Base-by-base conservation (phyloP, 257 asterid species). In the Cinchona pubescens region DNA sequence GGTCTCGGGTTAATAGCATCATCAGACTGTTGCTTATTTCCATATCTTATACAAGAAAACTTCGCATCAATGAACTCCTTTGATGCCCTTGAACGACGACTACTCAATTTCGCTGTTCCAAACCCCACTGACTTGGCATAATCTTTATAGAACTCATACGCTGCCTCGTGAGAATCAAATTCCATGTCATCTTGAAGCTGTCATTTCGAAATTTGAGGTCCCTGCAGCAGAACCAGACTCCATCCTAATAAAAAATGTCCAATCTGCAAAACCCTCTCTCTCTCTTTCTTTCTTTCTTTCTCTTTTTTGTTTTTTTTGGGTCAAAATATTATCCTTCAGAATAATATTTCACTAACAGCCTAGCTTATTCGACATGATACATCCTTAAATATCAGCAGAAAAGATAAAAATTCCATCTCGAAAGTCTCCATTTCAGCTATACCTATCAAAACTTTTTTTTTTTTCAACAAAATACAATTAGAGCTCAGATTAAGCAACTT, bases 1-100 rank as follows among this genome's bases (percentile, higher is more conserved):
- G 98, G 97, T 83, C 98, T 88, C 9, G 98, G 98, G 72, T 94
- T 94, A 73, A 89, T 81, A 25, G 97, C 97, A 76, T 94, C 96
- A 58, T 94, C 98, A 0, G 98, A 94, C 76, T 92, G 97, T 61
- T 94, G 98, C 87, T 92, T 94, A 77, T 87, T 94, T 18, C 97
- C 98, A 73, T 94, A 94, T 82, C 98, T 88, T 73, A 90, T 94
- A 87, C 98, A 94, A 25, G 98, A 90, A 79, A 92, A 94, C 76
- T 94, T 94, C 5, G 98, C 98, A 73, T 92, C 98, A 34, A 94
- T 94, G 79, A 94, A 94, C 76, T 92, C 98, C 80, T 88, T 92
- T 0, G 97, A 89, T 0, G 98, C 90, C 86, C 97, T 88, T 1
- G 98, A 94, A 40, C 98, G 94, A 9, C 97, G 88, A 70, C 98